A percentile compares a stretch with the other conserved stretches of the same genome.
These are phyloP conservation scores for Trichoderma arundinaceum DNA, from an alignment of 2,329 filamentous ascomycete genomes.

Conservation along the genomic window DNA sequence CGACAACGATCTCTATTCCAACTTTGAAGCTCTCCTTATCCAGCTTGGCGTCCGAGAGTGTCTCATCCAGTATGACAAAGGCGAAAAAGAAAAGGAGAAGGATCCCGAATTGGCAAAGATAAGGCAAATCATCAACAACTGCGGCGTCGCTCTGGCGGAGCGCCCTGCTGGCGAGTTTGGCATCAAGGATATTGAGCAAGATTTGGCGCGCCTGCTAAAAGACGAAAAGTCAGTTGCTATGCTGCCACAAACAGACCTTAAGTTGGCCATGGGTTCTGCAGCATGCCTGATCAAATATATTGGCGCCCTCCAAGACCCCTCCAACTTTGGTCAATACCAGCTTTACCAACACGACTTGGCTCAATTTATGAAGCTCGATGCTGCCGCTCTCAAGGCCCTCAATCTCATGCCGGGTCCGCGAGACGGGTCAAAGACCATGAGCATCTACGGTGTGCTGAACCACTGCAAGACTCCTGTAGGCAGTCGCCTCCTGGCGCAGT, in stretches of 20 bases:
- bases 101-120: conserved; percentile 89
- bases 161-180: conserved; percentile 78
- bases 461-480: conserved; percentile 97
- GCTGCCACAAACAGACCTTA: conserved; percentile 88
- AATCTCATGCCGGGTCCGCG: conserved; percentile 96
- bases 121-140: conserved; percentile 86
- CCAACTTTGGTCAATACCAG: conserved; percentile 96
- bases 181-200: conserved; percentile 92
- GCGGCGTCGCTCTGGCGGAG: conserved; percentile 88
- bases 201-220: conserved; percentile 83
- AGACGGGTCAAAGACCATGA: conserved; percentile 98
- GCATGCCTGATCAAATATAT: conserved; percentile 95
- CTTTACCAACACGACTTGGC: conserved; percentile 96
- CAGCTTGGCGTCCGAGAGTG: conserved; percentile 96
- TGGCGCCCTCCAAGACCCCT: conserved; percentile 84
- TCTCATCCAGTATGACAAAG: conserved; percentile 77
- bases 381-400: conserved; percentile 88
- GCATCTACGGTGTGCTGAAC: conserved; percentile 88
- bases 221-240: conserved; percentile 79
- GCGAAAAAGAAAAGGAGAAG: conserved; percentile 83
- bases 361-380: conserved; percentile 98
- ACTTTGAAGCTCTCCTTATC: conserved; percentile 94
- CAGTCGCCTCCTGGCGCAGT: conserved; percentile 87
- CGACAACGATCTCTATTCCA: conserved; percentile 98
- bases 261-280: conserved; percentile 94